Percentiles rank a stretch among this genome's conserved stretches.
phyloP scores from a whole-genome alignment of 129 eudicot genomes.

The Chrysanthemum seticuspe region DNA sequence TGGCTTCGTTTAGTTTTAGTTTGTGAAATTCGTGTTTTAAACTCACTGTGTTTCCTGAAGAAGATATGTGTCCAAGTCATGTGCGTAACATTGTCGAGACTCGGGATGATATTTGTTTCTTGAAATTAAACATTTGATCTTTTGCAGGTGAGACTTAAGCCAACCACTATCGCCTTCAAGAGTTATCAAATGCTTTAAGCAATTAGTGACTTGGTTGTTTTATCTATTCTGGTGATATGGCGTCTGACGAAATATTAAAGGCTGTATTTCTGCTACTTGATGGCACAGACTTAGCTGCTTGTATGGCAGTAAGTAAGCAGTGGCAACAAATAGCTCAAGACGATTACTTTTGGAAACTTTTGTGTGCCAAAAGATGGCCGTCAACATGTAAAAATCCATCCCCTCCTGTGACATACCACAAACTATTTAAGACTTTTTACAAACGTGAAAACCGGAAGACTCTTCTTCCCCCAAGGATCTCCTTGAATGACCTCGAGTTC shows the following conservation, averaged over 20 bases:
- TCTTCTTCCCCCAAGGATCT: slow-evolving; percentile 71
- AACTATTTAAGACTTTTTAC: slow-evolving; percentile 56
- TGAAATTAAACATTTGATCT: neutral
- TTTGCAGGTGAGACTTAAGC: slow-evolving; percentile 12
- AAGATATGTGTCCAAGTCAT: no score
- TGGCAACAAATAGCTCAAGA: slow-evolving; percentile 78
- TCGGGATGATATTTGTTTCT: neutral
- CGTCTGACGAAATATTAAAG: slow-evolving; percentile 59
- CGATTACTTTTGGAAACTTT: slow-evolving; percentile 87
- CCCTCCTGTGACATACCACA: slow-evolving; percentile 52
- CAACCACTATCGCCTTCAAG: neutral
- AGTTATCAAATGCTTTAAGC: slow-evolving; percentile 6
- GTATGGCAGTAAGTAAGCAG: slow-evolving; percentile 74
- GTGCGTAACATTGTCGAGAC: no score
- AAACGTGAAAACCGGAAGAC: slow-evolving; percentile 50
- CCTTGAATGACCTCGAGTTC: slow-evolving; percentile 71
- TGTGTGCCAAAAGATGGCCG: slow-evolving; percentile 87
- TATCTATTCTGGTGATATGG: slow-evolving; percentile 34
- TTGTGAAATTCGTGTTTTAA: no score
- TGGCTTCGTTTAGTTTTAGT: no score
- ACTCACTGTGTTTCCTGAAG: no score
- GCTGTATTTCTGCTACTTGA: slow-evolving; percentile 77
- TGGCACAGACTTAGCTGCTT: slow-evolving; percentile 79
- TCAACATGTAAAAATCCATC: slow-evolving; percentile 62
- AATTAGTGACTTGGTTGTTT: neutral